A percentile compares a stretch with the other conserved stretches of the same genome.
phyloP scores from a whole-genome alignment of 768 basidiomycete species.

The Tylopilus sp. region DNA sequence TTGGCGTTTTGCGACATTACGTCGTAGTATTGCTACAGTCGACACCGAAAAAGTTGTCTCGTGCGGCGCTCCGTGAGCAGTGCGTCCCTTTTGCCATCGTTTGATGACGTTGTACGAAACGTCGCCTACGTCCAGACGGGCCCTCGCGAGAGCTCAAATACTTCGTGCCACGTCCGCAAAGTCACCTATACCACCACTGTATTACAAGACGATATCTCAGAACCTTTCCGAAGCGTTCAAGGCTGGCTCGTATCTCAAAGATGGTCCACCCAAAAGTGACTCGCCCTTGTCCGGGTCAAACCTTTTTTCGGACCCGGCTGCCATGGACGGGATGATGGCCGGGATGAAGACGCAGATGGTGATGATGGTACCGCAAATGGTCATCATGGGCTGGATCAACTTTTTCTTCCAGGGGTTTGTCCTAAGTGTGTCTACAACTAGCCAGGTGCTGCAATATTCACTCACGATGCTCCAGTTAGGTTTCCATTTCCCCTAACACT shows the following conservation, averaged over 20 bases:
- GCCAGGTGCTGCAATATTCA: background rate
- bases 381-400: constrained; percentile 99
- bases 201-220: constrained; percentile 73
- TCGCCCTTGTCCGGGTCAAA: constrained; percentile 62
- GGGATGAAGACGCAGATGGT: constrained; percentile 99
- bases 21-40: constrained; percentile 83
- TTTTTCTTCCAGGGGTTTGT: constrained; percentile 99
- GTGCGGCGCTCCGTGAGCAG: constrained; percentile 89
- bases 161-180: constrained; percentile 76
- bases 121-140: constrained; percentile 47
- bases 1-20: constrained; percentile 91
- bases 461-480: constrained; percentile 59
- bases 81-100: constrained; percentile 40
- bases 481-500: constrained; percentile 95
- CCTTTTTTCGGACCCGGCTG: constrained; percentile 82
- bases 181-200: constrained; percentile 74
- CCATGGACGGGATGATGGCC: constrained; percentile 98
- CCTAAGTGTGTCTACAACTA: constrained; percentile 66
- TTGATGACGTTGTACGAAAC: background rate
- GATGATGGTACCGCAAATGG: constrained; percentile 98
- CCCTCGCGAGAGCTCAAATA: constrained; percentile 77
- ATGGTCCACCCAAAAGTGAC: constrained; percentile 69
- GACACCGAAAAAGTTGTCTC: constrained; percentile 74
- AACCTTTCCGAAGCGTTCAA: constrained; percentile 69
- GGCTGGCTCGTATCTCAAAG: constrained; percentile 82